Percentiles rank a stretch among this genome's conserved stretches.
These are phyloP conservation scores for Penicillium sp. DNA, from an alignment of 2,329 filamentous ascomycete species.

Conservation along the genomic window DNA sequence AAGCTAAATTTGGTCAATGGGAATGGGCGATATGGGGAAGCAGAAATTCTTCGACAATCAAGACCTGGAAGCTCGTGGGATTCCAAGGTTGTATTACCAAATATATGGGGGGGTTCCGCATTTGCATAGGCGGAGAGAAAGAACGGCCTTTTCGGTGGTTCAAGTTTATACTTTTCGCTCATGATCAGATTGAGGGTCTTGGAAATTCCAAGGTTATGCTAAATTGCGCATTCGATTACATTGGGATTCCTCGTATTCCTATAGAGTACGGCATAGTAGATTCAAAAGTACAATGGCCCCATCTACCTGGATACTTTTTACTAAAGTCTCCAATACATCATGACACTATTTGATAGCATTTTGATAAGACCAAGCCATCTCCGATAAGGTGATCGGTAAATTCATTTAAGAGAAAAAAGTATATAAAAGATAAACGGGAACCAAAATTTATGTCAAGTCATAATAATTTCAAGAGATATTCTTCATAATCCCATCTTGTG, in stretches of 20 bases:
- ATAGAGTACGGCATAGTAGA: not conserved
- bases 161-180: not conserved
- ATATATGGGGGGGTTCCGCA: constrained; percentile 6
- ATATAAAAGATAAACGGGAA: not conserved
- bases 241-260: not conserved
- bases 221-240: not conserved
- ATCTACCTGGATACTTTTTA: not conserved
- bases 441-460: too few species aligned
- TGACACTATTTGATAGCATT: not conserved
- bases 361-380: rapidly evolving
- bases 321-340: not conserved
- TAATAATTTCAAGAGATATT: not conserved
- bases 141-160: not conserved
- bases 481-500: not conserved
- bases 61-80: not conserved
- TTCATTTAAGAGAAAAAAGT: rapidly evolving
- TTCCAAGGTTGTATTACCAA: constrained; percentile 1
- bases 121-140: constrained; percentile 6
- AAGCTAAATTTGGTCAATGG: not conserved
- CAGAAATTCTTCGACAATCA: not conserved
- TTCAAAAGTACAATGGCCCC: not conserved
- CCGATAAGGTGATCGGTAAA: not conserved
- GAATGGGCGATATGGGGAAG: not conserved
- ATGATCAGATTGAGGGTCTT: not conserved
- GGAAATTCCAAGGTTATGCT: not conserved